Evolutionary conservation across 805 yeast species (phyloP).

Genomic region (Saccharomyces mikatae): DNA sequence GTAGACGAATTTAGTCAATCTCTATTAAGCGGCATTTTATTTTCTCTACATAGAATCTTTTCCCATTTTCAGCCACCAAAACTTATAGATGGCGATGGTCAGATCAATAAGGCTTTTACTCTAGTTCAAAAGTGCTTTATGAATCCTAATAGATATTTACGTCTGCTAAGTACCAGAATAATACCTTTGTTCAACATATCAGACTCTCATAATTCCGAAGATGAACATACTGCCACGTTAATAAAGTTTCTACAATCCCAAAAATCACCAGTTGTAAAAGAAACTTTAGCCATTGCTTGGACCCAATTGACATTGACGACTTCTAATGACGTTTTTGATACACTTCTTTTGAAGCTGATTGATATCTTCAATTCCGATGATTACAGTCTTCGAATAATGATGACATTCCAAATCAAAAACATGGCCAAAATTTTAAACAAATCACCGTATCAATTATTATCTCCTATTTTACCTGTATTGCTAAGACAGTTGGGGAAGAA

Average conservation of each 20-base stretch:
- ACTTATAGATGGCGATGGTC: conserved; percentile 12
- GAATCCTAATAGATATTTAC: conserved; percentile 44
- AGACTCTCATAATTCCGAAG: conserved; percentile 34
- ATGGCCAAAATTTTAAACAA: conserved; percentile 48
- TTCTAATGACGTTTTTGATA: conserved; percentile 61
- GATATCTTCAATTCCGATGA: conserved; percentile 58
- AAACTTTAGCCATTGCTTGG: conserved; percentile 54
- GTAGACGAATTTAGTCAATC: conserved; percentile 20
- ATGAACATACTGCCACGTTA: conserved; percentile 39
- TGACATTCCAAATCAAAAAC: conserved; percentile 55
- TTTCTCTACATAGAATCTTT: conserved; percentile 42
- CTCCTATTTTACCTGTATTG: conserved; percentile 71
- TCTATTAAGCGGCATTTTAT: conserved; percentile 37
- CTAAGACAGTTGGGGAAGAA: conserved; percentile 55
- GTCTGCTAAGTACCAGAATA: conserved; percentile 45
- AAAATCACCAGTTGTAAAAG: conserved; percentile 39
- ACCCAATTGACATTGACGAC: conserved; percentile 55
- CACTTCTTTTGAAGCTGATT: conserved; percentile 55
- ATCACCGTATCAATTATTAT: conserved; percentile 71
- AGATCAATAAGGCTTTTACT: conserved; percentile 22
- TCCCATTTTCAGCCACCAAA: conserved; percentile 45
- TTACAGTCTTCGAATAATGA: conserved; percentile 51
- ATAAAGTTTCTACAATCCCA: conserved; percentile 36
- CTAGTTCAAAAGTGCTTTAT: conserved; percentile 36
- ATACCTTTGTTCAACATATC: conserved; percentile 43